Percentiles rank a stretch among this genome's conserved stretches.
Conservation (phyloP, 495 filamentous ascomycete genomes). For the Talaromyces wortmannii region DNA sequence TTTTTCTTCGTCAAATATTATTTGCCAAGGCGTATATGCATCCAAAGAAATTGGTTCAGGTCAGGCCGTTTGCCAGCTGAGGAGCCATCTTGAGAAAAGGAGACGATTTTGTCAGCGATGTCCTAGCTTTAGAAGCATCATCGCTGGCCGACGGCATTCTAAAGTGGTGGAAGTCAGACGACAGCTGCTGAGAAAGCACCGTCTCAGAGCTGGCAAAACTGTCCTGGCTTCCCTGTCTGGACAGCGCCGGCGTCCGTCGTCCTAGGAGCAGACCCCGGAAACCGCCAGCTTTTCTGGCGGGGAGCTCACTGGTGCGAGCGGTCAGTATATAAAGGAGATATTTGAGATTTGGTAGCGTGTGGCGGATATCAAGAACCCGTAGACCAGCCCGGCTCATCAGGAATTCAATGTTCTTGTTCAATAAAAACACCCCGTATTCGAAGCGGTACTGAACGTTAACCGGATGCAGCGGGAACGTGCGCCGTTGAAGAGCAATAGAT, state of each 20-base stretch:
- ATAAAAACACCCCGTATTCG: conserved; percentile 88
- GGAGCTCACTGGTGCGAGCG: conserved; percentile 69
- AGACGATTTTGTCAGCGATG: not conserved
- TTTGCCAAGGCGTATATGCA: too few species aligned
- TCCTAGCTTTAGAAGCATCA: not conserved
- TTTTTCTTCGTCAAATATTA: too few species aligned
- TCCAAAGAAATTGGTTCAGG: too few species aligned
- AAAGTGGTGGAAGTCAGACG: not conserved
- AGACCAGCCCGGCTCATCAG: conserved; percentile 69
- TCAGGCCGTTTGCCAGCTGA: not conserved
- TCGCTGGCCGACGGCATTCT: not conserved
- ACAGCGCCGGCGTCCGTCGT: conserved; percentile 22
- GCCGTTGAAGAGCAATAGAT: conserved; percentile 54
- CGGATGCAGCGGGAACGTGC: conserved; percentile 74
- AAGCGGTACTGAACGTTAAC: conserved; percentile 78
- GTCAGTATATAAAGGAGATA: conserved; percentile 85
- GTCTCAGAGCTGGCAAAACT: conserved; percentile 30
- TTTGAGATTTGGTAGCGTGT: conserved; percentile 89
- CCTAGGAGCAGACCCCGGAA: conserved; percentile 52
- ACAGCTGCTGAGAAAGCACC: conserved; percentile 4
- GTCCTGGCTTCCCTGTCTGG: conserved; percentile 32
- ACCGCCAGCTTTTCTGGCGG: conserved; percentile 70
- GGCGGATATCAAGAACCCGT: conserved; percentile 75
- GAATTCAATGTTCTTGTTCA: conserved; percentile 91
- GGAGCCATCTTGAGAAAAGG: not conserved